Percentiles rank a stretch among this genome's conserved stretches.
phyloP scores from a whole-genome alignment of 169 alveolate genomes.

The Sarcocystis neurona region DNA sequence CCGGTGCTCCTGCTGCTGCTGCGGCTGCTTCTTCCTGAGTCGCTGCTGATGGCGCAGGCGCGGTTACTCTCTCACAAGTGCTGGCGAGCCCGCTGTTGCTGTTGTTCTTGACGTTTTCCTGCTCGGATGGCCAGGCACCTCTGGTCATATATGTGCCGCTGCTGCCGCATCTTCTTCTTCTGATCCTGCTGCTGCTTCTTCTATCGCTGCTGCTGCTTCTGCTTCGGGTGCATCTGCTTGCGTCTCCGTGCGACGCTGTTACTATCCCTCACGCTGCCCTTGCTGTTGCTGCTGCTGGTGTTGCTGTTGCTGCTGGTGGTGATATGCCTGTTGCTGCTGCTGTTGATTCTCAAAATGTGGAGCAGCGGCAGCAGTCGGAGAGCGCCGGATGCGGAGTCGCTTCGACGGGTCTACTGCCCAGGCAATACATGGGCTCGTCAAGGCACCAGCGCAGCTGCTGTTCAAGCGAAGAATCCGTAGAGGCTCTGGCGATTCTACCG shows the following conservation, averaged over 20 bases:
- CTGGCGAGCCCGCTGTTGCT: neutral
- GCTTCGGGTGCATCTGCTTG: too few relatives aligned
- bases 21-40: neutral
- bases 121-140: neutral
- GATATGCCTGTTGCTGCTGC: too few relatives aligned
- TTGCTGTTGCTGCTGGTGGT: too few relatives aligned
- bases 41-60: neutral
- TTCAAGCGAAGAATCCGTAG: conserved; percentile 7
- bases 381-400: too few relatives aligned
- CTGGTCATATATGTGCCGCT: neutral
- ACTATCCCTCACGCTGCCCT: too few relatives aligned
- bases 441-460: neutral
- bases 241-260: too few relatives aligned
- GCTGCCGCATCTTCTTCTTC: neutral
- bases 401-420: too few relatives aligned
- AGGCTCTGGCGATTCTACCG: neutral
- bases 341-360: too few relatives aligned
- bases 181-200: neutral
- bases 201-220: neutral
- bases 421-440: too few relatives aligned
- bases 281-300: too few relatives aligned
- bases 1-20: neutral
- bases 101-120: neutral
- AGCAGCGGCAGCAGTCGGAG: too few relatives aligned
- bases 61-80: neutral